Evolutionary conservation across 1,139 yeast genomes (phyloP).

Genomic region (Lodderomyces theae): DNA sequence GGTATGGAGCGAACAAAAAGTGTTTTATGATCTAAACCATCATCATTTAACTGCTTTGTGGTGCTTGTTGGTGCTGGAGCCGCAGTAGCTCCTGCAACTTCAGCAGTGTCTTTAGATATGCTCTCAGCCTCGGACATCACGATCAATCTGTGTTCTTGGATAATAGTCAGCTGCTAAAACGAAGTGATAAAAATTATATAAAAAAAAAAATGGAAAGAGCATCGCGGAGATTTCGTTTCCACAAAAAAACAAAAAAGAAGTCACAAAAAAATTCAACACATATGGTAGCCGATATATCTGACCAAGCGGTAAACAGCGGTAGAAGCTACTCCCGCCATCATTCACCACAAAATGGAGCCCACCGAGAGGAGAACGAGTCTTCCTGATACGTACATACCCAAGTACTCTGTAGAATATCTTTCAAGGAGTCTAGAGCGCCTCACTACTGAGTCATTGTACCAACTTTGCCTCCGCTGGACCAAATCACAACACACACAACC

Average conservation of each 20-base stretch:
- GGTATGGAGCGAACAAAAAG: conserved; percentile 86
- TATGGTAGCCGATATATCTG: background rate
- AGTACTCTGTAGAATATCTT: conserved; percentile 24
- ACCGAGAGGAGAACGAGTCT: conserved; percentile 18
- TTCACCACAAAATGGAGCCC: background rate
- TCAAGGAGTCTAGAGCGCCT: conserved; percentile 26
- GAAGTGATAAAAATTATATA: too few relatives aligned
- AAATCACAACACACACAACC: conserved; percentile 40
- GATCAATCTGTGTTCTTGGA: background rate
- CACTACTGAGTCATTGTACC: conserved; percentile 35
- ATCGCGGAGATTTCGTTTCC: too few relatives aligned
- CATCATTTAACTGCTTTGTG: conserved; percentile 19
- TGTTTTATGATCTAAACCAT: conserved; percentile 56
- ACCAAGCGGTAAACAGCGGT: background rate
- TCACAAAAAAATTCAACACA: background rate
- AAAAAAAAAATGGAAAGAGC: background rate
- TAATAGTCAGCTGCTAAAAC: too few relatives aligned
- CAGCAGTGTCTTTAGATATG: conserved; percentile 9
- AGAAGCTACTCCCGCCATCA: too few relatives aligned
- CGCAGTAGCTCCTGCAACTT: background rate
- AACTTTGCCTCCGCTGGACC: conserved; percentile 37
- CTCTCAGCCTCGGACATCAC: conserved; percentile 1
- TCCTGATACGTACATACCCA: conserved; percentile 43
- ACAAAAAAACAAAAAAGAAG: background rate
- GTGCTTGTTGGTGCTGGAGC: too few relatives aligned